A percentile compares a stretch with the other conserved stretches of the same genome.
These are phyloP conservation scores for Cucumis variabilis DNA, from an alignment of 331 rosid species.

Conservation along the genomic window DNA sequence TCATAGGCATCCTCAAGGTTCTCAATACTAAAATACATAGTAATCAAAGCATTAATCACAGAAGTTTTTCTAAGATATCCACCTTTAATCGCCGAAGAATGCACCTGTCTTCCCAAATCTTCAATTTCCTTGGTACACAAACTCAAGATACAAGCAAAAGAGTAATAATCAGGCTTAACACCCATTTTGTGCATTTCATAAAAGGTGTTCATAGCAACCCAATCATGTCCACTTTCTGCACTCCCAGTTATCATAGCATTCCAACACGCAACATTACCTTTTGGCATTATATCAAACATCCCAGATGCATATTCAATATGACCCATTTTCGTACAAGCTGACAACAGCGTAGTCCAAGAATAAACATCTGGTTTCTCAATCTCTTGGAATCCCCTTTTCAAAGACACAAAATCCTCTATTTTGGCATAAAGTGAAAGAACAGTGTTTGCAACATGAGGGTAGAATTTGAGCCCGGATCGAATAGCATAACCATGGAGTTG, in stretches of 20 bases:
- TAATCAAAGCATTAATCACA: constrained; percentile 69
- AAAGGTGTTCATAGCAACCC: constrained; percentile 54
- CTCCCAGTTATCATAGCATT: constrained; percentile 77
- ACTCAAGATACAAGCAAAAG: constrained; percentile 67
- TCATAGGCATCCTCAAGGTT: constrained; percentile 52
- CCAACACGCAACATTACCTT: constrained; percentile 61
- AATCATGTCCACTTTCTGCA: constrained; percentile 41
- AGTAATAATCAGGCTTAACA: constrained; percentile 61
- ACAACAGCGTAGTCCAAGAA: constrained; percentile 77
- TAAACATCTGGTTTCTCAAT: constrained; percentile 58
- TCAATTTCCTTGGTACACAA: constrained; percentile 49
- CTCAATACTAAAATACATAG: constrained; percentile 66
- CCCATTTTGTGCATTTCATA: constrained; percentile 55
- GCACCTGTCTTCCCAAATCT: constrained; percentile 71
- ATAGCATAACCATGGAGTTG: constrained; percentile 68
- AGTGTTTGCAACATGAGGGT: constrained; percentile 67
- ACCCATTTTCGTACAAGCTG: constrained; percentile 59
- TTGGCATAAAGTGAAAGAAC: constrained; percentile 69
- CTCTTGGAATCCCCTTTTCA: constrained; percentile 45
- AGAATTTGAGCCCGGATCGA: constrained; percentile 54
- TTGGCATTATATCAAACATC: constrained; percentile 62
- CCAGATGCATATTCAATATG: constrained; percentile 46
- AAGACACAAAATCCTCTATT: constrained; percentile 50
- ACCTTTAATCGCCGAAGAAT: constrained; percentile 56
- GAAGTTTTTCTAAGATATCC: constrained; percentile 62